Evolutionary conservation across 805 yeast species (phyloP), one percentile per base, ranked within the genome.

Genomic region (Kockiozyma suomiensis): DNA sequence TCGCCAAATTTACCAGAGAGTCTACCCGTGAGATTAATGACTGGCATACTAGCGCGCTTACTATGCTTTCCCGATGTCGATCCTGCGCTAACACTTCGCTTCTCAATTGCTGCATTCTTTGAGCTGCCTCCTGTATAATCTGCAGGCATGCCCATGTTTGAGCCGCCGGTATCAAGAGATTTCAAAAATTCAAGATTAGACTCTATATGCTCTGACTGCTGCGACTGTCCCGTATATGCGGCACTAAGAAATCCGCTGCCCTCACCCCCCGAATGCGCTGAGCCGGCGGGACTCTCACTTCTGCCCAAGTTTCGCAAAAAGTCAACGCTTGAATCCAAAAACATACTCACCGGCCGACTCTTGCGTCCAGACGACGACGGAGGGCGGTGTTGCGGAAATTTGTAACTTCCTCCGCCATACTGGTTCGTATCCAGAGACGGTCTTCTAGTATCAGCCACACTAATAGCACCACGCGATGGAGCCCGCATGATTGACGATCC

Each of bases 1-100:
- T 62, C 66, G 28, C 65, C 64, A 55, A 62, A 60, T 28, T 62
- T 62, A 8, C 65, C 66, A 5, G 61, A 38, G 12, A 62, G 15
- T 25, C 35, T 51, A 37, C 47, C 49, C 7, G 49, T 15, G 2
- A 41, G 33, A 43, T 40, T 26, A 38, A 45, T 30, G 5, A 41
- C 51, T 2, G 62, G 48, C 49, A 58, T 51, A 32, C 64, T 62
- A 10, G 65, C 55, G 12, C 60, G 47, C 32, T 60, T 62, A 33
- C 49, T 35, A 23, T 62, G 61, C 55, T 58, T 53, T 7, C 46
- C 51, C n/a, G 46, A n/a, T 19, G 17, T 51, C 3, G 61, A 57
- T 3, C 56, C 61, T 15, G 40, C 45, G 54, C 59, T 55, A 15
- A 45, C 30, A 46, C 58, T 54, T 21, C 58, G 17, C 25, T 21